Base-by-base conservation (phyloP, 352 stramenopile genomes). In the Peronospora destructor region DNA sequence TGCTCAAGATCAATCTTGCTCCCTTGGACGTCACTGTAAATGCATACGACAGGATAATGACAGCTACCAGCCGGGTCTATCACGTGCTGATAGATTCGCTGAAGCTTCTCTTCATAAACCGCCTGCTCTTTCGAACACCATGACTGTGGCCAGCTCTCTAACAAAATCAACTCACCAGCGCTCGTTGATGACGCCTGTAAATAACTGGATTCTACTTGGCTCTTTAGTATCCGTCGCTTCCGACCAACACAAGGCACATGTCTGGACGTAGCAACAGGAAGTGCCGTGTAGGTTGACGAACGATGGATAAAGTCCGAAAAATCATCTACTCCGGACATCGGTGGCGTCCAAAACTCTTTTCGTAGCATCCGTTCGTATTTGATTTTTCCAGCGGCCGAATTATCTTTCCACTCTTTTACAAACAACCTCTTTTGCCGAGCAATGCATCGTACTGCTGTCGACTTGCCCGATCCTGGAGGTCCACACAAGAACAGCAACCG, bases 11-110 rank as follows among this genome's bases (percentile, higher is more conserved):
- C 80, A n/a, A 89, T 63, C 36, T 89, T 90, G 42, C 59, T 76
- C 14, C 88, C 83, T 53, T 72, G 71, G 8, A 85, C 75, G 40
- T 91, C 81, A 45, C 83, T 94, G 59, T 85, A 91, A 38, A 94
- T 77, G 29, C 79, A 89, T 11, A 94, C 52, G 8, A 89, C 71
- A 13, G 83, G 78, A 45, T 76, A 84, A 17, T 51, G 68, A 4
- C 59, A 61, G 9, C 57, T 61, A 14, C 58, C 44, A 4, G 44
- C 40, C 6, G 76, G 61, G 19, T 80, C 71, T 4, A 87, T 50
- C 10, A 90, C 56, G 21, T 64, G 57, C 23, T 68, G 66, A 49
- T 84, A 86, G 12, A 84, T 61, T 13, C 54, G 53, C 21, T 78
- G 65, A 14, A 90, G 59, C 14, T 78, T 79, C 17, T 85, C 72